Base-by-base conservation (phyloP, 108 stramenopile genomes). In the Skeletonema costatum region DNA sequence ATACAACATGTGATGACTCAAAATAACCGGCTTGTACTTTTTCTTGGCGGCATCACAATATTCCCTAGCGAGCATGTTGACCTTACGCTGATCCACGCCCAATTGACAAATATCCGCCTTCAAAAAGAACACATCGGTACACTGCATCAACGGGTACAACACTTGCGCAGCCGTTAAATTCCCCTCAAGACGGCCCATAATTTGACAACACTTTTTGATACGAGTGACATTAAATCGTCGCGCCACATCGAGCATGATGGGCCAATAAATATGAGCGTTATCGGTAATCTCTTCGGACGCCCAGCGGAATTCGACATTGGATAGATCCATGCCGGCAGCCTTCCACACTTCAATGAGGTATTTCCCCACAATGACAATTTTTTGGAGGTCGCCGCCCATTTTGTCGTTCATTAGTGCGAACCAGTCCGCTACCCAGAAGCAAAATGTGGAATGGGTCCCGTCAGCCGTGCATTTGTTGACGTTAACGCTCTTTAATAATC, bases 381-480 rank as follows among this genome's bases (percentile, higher is more conserved):
- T 98, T 51, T 88, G 88, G 65, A 98, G 68, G 74, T 98, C 97
- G n/a, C 97, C 97, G 21, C 97, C 97, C 97, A 99, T 97, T 78
- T 99, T 99, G 87, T 99, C 98, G 77, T 99, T 99, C 96, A 99
- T 97, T 46, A 99, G 90, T 16, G 99, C 99, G 76, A 99, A 99
- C 99, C 99, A 99, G 77, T 99, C 99, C 9, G 99, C 99, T 5
- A 99, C 98, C 99, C 99, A 99, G 78, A 99, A 99, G 81, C 95
- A 90, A 78, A 99, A 99, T 7, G 90, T 95, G 6, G 87, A 77
- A 69, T 91, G 86, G n/a, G 93, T 91, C 29, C 96, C 96, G 14
- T 80, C 83, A 11, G 77, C 66, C 1, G 96, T 97, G 73, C 94
- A 96, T 81, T 97, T 97, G 89, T 99, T 98, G 32, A 98, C 98